Conservation (phyloP, 2,329 filamentous ascomycete genomes). For the Bipolaris victoriae region DNA sequence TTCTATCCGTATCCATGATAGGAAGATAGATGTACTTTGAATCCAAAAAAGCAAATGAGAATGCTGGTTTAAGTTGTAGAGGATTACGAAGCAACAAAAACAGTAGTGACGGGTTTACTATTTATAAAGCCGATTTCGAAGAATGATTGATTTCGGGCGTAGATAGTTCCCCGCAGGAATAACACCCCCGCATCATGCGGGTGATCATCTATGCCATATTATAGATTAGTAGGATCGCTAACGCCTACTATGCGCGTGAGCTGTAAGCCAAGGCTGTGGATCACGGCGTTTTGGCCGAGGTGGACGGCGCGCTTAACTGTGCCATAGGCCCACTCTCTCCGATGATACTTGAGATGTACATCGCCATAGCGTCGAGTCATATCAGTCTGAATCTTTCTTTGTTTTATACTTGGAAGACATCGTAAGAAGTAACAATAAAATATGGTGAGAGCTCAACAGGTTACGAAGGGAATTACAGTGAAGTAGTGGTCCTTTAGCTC, state of each 20-base stretch:
- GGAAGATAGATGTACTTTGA: background rate
- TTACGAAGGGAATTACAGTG: too few relatives aligned
- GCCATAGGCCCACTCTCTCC: background rate
- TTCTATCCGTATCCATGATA: background rate
- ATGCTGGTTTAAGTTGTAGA: background rate
- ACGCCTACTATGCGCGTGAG: background rate
- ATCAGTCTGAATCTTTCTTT: too few relatives aligned
- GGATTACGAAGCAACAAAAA: background rate
- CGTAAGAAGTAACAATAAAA: too few relatives aligned
- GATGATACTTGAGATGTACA: background rate
- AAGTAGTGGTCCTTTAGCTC: too few relatives aligned
- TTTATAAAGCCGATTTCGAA: background rate
- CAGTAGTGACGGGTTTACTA: background rate
- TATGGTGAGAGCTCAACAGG: too few relatives aligned
- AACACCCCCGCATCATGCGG: background rate
- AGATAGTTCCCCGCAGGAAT: background rate
- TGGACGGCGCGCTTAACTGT: background rate
- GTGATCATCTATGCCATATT: background rate
- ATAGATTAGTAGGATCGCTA: background rate
- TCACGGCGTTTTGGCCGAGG: slow-evolving; percentile 11
- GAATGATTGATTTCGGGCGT: background rate
- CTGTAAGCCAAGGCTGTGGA: slow-evolving; percentile 1
- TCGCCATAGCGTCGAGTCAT: too few relatives aligned
- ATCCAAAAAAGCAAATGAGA: background rate
- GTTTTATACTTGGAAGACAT: too few relatives aligned